Evolutionary conservation across 306 rosid genomes (phyloP), one percentile per base, ranked within the genome.

Genomic region (Sicyos edulis): DNA sequence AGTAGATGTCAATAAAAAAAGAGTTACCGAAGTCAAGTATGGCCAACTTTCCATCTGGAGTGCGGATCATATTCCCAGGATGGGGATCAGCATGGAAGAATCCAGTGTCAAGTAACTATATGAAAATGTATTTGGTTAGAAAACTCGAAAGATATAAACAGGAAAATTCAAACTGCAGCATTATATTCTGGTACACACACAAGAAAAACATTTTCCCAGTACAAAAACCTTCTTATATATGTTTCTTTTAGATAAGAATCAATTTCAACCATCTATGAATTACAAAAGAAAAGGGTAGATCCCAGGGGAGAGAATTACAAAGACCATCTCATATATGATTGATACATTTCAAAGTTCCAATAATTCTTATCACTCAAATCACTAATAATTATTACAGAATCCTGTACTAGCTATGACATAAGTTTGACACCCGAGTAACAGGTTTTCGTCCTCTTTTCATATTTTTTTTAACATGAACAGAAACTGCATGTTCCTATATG

Each of bases 1-100:
- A 93, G 98, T 73, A 93, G 69, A 96, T 90, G 82, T 92, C 98
- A 76, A 92, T 90, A 88, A 16, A 71, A 65, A 32, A 15, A 72
- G 75, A 78, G 69, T 86, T 91, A 91, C 98, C 98, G 64, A 93
- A 93, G 85, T 93, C 98, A 84, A 93, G 98, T 73, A 93, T 87
- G 59, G 95, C 93, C 44, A 93, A 96, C 82, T 90, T 93, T 80
- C 98, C 98, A 70, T 88, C 98, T 44, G 96, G 98, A 82, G 98
- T 93, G 71, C 98, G 98, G 78, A 93, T 93, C 87, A 93, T 61
- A 86, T 93, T 93, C 76, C 98, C 98, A 4, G 98, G 98, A 86
- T 93, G 98, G 53, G 98, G 98, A 77, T 93, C 98, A 66, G 98
- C 98, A 78, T 93, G 98, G 79, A 93, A 93, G 74, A 93, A 82